These are phyloP conservation scores for Tricholoma furcatifolium DNA, from an alignment of 768 basidiomycete genomes.

Conservation along the genomic window DNA sequence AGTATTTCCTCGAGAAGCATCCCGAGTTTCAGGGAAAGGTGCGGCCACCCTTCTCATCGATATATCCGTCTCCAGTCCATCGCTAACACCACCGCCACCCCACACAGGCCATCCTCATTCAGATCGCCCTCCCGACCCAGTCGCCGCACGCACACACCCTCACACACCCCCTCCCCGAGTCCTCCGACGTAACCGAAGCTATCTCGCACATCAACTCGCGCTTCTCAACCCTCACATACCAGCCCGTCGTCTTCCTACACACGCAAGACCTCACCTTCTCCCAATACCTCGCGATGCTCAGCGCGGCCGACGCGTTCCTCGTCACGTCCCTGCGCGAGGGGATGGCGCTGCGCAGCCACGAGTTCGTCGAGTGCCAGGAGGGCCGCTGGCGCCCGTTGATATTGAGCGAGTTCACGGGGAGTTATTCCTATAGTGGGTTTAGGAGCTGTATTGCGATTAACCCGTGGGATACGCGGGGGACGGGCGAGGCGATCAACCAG, in stretches of 20 bases:
- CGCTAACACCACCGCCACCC: not conserved
- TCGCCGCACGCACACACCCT: constrained; percentile 66
- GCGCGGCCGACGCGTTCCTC: constrained; percentile 82
- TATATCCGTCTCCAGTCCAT: not conserved
- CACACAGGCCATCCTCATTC: constrained; percentile 71
- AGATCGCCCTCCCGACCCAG: constrained; percentile 83
- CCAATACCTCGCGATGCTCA: constrained; percentile 81
- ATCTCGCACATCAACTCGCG: constrained; percentile 81
- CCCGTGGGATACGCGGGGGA: constrained; percentile 83
- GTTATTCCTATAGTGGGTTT: constrained; percentile 85
- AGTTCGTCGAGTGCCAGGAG: constrained; percentile 86
- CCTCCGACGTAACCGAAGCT: constrained; percentile 67
- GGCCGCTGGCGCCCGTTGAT: constrained; percentile 67
- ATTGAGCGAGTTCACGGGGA: constrained; percentile 86
- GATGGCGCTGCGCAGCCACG: constrained; percentile 82
- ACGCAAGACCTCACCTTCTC: constrained; percentile 83
- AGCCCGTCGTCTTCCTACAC: constrained; percentile 84
- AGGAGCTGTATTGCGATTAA: constrained; percentile 84
- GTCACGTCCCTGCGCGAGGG: constrained; percentile 85
- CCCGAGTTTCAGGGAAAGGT: constrained; percentile 82
- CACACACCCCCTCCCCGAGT: constrained; percentile 14
- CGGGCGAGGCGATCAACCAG: constrained; percentile 47
- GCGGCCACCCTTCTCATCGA: not conserved
- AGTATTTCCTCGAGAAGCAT: constrained; percentile 73
- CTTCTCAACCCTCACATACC: constrained; percentile 80